Percentiles rank a stretch among this genome's conserved stretches.
phyloP scores from a whole-genome alignment of 306 rosid species.

The Trichosanthes cucumerina region DNA sequence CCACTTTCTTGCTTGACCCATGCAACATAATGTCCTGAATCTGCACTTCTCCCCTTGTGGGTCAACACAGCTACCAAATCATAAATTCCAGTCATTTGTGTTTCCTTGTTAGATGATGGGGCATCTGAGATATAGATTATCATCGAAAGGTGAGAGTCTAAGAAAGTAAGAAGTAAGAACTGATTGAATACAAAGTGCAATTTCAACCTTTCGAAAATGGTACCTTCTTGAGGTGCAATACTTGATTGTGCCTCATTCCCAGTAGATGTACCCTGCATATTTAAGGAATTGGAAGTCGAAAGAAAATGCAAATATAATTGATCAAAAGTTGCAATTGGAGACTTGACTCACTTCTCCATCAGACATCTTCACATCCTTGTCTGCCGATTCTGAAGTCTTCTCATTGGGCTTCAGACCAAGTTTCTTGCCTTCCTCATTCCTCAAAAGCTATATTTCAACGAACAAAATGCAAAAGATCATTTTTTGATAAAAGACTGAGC shows the following conservation, averaged over 20 bases:
- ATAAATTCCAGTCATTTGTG: slow-evolving; percentile 81
- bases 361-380: slow-evolving; percentile 59
- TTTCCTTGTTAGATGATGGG: slow-evolving; percentile 35
- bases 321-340: neutral
- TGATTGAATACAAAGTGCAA: neutral
- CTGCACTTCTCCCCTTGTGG: slow-evolving; percentile 99
- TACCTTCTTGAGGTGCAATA: slow-evolving; percentile 59
- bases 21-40: slow-evolving; percentile 92
- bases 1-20: slow-evolving; percentile 99
- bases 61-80: slow-evolving; percentile 97
- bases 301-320: neutral
- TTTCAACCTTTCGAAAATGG: neutral
- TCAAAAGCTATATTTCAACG: slow-evolving; percentile 30
- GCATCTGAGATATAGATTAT: slow-evolving; percentile 22
- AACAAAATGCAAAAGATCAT: neutral
- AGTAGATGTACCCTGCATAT: slow-evolving; percentile 63
- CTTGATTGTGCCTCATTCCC: slow-evolving; percentile 68
- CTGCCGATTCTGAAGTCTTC: slow-evolving; percentile 47
- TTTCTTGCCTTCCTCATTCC: slow-evolving; percentile 85
- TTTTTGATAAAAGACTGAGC: neutral
- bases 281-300: neutral
- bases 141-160: slow-evolving; percentile 6
- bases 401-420: slow-evolving; percentile 68
- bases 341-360: slow-evolving; percentile 61
- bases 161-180: neutral